Conservation (phyloP, 2,329 filamentous ascomycete genomes). For the Beauveria sp. region DNA sequence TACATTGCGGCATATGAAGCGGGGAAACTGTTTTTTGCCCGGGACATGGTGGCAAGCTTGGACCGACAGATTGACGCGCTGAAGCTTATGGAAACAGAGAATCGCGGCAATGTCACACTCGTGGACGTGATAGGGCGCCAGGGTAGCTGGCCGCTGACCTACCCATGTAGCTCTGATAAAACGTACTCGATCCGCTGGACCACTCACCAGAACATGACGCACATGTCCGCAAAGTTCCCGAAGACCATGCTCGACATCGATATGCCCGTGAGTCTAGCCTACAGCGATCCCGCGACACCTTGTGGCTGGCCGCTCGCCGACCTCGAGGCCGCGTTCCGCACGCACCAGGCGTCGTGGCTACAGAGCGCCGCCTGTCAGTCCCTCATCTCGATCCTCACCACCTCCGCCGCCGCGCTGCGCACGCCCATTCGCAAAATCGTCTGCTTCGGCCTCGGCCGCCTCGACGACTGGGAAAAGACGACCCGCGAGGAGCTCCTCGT, state of each 20-base stretch:
- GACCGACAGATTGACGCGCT: not conserved
- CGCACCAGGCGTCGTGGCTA: not conserved
- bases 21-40: not conserved
- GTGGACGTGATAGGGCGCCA: not conserved
- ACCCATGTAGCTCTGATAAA: not conserved
- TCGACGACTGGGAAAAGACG: not conserved
- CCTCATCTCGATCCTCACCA: not conserved
- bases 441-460: conserved; percentile 6
- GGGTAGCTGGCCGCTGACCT: not conserved
- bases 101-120: not conserved
- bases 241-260: not conserved
- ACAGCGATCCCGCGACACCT: not conserved
- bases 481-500: not conserved
- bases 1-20: not conserved
- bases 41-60: not conserved
- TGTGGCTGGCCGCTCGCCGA: not conserved
- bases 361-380: not conserved
- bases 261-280: not conserved
- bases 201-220: not conserved
- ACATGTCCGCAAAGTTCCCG: not conserved
- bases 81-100: not conserved
- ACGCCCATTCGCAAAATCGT: not conserved
- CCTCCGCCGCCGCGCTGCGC: not conserved
- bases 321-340: not conserved
- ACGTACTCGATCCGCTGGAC: not conserved